phyloP scores from a whole-genome alignment of 2,329 filamentous ascomycete genomes.

The Hypoxylon sp. region DNA sequence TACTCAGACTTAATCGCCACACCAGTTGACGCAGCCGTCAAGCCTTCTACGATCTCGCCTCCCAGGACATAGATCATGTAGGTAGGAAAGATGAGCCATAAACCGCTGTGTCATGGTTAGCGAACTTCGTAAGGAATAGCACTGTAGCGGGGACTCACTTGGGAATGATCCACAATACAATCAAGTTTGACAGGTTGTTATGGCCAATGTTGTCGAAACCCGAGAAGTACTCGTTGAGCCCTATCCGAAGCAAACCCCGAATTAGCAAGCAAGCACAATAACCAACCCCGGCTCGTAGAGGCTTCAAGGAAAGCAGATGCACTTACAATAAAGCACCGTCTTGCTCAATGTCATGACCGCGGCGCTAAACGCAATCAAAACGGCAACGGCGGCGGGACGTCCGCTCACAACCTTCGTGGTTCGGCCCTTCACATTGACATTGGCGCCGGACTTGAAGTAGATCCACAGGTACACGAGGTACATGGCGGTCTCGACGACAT shows the following conservation, averaged over 20 bases:
- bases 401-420: constrained; percentile 57
- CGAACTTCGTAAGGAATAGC: not conserved
- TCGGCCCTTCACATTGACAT: constrained; percentile 22
- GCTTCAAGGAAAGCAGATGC: not conserved
- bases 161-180: constrained; percentile 71
- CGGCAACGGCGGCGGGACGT: constrained; percentile 60
- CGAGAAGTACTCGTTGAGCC: constrained; percentile 70
- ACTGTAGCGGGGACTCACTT: constrained; percentile 61
- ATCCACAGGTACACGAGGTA: constrained; percentile 71
- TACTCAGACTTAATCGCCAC: constrained; percentile 60
- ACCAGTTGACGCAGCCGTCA: constrained; percentile 57
- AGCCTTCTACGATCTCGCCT: constrained; percentile 63
- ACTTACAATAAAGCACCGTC: constrained; percentile 72
- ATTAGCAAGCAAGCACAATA: constrained; percentile 5
- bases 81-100: constrained; percentile 68
- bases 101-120: constrained; percentile 59
- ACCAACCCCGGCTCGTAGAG: constrained; percentile 2
- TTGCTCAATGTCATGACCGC: constrained; percentile 74
- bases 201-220: constrained; percentile 71
- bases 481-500: constrained; percentile 75
- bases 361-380: constrained; percentile 66
- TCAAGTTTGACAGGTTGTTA: constrained; percentile 61
- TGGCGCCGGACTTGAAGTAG: constrained; percentile 52
- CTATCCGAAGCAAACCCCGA: constrained; percentile 51
- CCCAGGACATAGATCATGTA: constrained; percentile 68